Evolutionary conservation across 2,329 filamentous ascomycete species (phyloP).

Genomic region (Fusarium sp.): DNA sequence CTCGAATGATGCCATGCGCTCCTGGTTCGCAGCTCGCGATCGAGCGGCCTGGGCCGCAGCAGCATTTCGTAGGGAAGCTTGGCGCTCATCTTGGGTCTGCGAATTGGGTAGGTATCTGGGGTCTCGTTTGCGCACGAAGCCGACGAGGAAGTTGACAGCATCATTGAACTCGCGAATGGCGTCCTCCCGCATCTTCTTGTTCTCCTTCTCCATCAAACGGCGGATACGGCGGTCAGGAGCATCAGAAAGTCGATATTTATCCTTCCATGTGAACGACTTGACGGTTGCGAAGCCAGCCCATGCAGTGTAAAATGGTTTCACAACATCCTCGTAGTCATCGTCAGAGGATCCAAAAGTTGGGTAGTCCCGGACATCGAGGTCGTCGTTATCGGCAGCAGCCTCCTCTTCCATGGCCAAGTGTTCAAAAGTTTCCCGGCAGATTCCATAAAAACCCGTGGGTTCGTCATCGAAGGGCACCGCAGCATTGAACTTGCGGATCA

Average conservation of each 20-base stretch:
- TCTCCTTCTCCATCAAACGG: constrained; percentile 93
- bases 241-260: constrained; percentile 82
- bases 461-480: constrained; percentile 82
- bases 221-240: constrained; percentile 86
- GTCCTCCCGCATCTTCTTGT: constrained; percentile 82
- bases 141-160: constrained; percentile 83
- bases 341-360: constrained; percentile 82
- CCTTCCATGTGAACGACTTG: constrained; percentile 90
- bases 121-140: constrained; percentile 90
- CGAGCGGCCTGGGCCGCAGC: constrained; percentile 85
- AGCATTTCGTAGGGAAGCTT: constrained; percentile 78
- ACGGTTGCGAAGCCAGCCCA: constrained; percentile 86
- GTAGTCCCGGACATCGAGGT: constrained; percentile 69
- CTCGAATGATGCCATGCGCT: constrained; percentile 71
- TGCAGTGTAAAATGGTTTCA: constrained; percentile 79
- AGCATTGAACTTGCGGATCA: constrained; percentile 83
- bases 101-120: constrained; percentile 81
- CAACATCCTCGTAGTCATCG: constrained; percentile 78
- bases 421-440: constrained; percentile 78
- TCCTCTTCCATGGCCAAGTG: constrained; percentile 83
- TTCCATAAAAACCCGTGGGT: constrained; percentile 84
- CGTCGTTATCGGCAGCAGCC: constrained; percentile 74
- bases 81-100: constrained; percentile 81
- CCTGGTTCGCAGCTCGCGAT: constrained; percentile 81
- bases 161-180: constrained; percentile 91